These are phyloP conservation scores for Melastoma candidum DNA, from an alignment of 441 rosid genomes.

Conservation along the genomic window DNA sequence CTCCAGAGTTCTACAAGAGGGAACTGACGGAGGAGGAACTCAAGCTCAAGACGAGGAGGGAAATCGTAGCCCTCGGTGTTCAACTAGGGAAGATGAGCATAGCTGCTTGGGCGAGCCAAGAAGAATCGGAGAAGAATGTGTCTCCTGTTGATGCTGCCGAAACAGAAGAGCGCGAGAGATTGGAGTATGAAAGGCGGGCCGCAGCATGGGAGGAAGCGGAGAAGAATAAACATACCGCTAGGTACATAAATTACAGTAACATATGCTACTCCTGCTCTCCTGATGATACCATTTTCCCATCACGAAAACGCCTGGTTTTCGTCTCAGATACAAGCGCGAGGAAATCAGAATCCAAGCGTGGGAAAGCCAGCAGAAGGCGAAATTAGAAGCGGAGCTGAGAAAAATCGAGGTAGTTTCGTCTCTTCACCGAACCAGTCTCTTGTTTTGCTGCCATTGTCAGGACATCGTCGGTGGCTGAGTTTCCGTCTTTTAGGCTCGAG, in stretches of 20 bases:
- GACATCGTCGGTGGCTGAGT: neutral
- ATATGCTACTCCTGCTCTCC: too few relatives aligned
- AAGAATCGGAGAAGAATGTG: slow-evolving; percentile 39
- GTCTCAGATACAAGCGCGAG: slow-evolving; percentile 66
- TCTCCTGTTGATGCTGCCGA: slow-evolving; percentile 19
- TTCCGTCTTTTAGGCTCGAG: slow-evolving; percentile 52
- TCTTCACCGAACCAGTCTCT: neutral
- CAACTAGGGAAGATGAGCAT: slow-evolving; percentile 93
- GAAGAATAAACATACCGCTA: slow-evolving; percentile 65
- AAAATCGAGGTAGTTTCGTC: slow-evolving; percentile 58
- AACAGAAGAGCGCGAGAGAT: slow-evolving; percentile 36
- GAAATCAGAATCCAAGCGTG: slow-evolving; percentile 94
- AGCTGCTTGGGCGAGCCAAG: slow-evolving; percentile 97
- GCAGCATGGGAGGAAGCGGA: slow-evolving; percentile 91
- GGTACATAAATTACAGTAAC: slow-evolving; percentile 25
- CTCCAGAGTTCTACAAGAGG: slow-evolving; percentile 25
- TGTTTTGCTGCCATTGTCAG: neutral
- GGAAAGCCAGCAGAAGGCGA: slow-evolving; percentile 91
- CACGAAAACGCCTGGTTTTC: too few relatives aligned
- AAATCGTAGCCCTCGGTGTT: slow-evolving; percentile 83
- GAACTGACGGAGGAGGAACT: slow-evolving; percentile 71
- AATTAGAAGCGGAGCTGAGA: slow-evolving; percentile 80
- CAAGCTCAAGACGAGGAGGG: slow-evolving; percentile 81
- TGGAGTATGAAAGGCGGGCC: slow-evolving; percentile 73
- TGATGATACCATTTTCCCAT: too few relatives aligned